phyloP scores from a whole-genome alignment of 768 basidiomycete genomes.

The Suillus spraguei region DNA sequence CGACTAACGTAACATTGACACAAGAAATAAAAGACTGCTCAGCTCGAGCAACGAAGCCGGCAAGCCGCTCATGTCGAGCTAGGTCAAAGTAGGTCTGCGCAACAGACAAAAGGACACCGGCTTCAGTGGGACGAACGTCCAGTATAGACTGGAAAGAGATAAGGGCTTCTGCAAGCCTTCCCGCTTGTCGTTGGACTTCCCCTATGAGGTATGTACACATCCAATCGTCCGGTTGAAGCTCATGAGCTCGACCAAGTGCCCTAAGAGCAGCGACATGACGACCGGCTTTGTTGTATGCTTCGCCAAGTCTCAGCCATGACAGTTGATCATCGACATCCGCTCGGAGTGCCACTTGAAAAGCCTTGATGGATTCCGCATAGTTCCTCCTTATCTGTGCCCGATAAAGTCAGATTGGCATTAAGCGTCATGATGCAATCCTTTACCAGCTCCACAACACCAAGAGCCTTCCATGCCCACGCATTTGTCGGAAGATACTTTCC shows the following conservation, averaged over 20 bases:
- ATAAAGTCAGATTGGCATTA: constrained; percentile 10
- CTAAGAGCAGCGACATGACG: constrained; percentile 89
- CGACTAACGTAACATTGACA: constrained; percentile 51
- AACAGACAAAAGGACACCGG: constrained; percentile 71
- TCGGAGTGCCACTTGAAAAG: constrained; percentile 84
- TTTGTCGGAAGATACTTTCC: constrained; percentile 71
- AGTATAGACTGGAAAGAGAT: constrained; percentile 60
- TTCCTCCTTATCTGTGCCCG: constrained; percentile 62
- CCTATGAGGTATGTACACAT: constrained; percentile 81
- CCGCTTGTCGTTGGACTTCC: constrained; percentile 79
- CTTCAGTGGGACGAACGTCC: constrained; percentile 57
- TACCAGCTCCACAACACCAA: constrained; percentile 90
- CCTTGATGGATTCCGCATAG: constrained; percentile 75
- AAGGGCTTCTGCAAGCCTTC: constrained; percentile 77
- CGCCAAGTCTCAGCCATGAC: constrained; percentile 91
- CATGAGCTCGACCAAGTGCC: constrained; percentile 73
- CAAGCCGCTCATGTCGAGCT: constrained; percentile 61
- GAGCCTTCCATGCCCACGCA: constrained; percentile 98
- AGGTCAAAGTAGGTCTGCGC: constrained; percentile 73
- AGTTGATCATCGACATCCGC: constrained; percentile 75
- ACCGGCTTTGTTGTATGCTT: constrained; percentile 88
- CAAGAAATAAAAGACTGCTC: constrained; percentile 70
- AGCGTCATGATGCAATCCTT: constrained; percentile 28
- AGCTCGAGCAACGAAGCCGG: constrained; percentile 77
- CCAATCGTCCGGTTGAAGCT: constrained; percentile 81